phyloP scores from a whole-genome alignment of 1,284 basidiomycete species.

The Trametes polyzona region DNA sequence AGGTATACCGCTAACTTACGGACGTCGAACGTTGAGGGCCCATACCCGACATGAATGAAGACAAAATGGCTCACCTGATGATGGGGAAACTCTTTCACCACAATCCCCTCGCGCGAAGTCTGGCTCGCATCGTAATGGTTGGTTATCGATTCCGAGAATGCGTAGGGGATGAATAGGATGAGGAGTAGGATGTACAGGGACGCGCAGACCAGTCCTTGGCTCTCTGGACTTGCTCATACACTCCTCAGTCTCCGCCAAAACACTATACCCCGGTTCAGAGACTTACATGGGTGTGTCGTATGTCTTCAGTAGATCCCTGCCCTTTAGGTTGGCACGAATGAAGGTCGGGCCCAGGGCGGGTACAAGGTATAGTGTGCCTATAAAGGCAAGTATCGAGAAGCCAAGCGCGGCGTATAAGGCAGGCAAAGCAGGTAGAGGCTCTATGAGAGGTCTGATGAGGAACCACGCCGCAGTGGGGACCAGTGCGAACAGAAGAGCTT shows the following conservation, averaged over 20 bases:
- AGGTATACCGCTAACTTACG: slow-evolving; percentile 87
- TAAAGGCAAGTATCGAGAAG: slow-evolving; percentile 79
- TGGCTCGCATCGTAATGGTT: slow-evolving; percentile 45
- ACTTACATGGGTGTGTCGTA: slow-evolving; percentile 76
- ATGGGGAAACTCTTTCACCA: slow-evolving; percentile 80
- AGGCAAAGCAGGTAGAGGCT: slow-evolving; percentile 68
- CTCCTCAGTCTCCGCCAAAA: not conserved
- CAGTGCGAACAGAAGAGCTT: slow-evolving; percentile 55
- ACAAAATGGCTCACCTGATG: slow-evolving; percentile 66
- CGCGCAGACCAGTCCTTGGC: slow-evolving; percentile 89
- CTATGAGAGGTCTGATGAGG: slow-evolving; percentile 66
- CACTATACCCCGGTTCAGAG: not conserved
- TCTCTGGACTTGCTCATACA: slow-evolving; percentile 77
- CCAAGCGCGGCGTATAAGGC: slow-evolving; percentile 77
- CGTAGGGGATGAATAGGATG: slow-evolving; percentile 89
- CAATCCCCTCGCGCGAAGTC: slow-evolving; percentile 60
- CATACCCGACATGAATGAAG: slow-evolving; percentile 1
- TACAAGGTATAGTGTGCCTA: slow-evolving; percentile 74
- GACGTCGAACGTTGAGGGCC: not conserved
- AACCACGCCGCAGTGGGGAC: slow-evolving; percentile 74
- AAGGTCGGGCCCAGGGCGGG: slow-evolving; percentile 78
- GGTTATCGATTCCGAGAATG: slow-evolving; percentile 76
- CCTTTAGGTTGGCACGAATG: slow-evolving; percentile 76
- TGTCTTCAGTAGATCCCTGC: slow-evolving; percentile 81
- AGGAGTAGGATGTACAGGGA: slow-evolving; percentile 86